A percentile compares a stretch with the other conserved stretches of the same genome.
These are phyloP conservation scores for Ilyonectria robusta DNA, from an alignment of 2,329 filamentous ascomycete species.

Conservation along the genomic window DNA sequence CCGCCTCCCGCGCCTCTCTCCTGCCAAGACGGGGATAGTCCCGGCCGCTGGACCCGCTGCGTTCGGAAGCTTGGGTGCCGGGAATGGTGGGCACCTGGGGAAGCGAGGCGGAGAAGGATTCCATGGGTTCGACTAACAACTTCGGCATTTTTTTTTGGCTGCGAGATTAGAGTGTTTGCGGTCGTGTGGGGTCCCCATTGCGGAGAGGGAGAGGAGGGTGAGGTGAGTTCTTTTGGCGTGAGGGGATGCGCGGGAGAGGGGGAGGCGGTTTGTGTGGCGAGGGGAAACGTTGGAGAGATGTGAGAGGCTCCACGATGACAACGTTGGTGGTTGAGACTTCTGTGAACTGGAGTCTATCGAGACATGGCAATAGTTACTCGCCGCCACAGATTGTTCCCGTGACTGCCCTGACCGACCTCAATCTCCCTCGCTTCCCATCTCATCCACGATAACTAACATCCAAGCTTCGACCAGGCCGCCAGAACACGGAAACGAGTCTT, in stretches of 20 bases:
- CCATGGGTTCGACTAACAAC: not conserved
- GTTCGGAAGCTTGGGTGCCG: slow-evolving; percentile 34
- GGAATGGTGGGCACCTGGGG: slow-evolving; percentile 25
- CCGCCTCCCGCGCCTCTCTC: not conserved
- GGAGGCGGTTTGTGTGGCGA: not conserved
- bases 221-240: not conserved
- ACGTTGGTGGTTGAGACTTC: not conserved
- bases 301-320: not conserved
- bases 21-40: slow-evolving; percentile 31
- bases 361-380: not conserved
- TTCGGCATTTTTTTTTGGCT: not conserved
- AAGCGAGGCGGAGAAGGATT: not conserved
- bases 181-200: slow-evolving; percentile 4
- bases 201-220: not conserved
- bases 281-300: not conserved
- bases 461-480: not conserved
- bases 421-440: not conserved
- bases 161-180: slow-evolving; percentile 6
- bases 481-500: not conserved
- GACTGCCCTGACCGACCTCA: too few species aligned
- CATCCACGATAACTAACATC: not conserved
- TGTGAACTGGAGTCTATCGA: not conserved
- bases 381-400: too few species aligned
- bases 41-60: slow-evolving; percentile 28
- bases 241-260: not conserved